Percentiles rank a stretch among this genome's conserved stretches.
phyloP scores from a whole-genome alignment of 2,329 filamentous ascomycete species.

The Fusarium transvaalense region DNA sequence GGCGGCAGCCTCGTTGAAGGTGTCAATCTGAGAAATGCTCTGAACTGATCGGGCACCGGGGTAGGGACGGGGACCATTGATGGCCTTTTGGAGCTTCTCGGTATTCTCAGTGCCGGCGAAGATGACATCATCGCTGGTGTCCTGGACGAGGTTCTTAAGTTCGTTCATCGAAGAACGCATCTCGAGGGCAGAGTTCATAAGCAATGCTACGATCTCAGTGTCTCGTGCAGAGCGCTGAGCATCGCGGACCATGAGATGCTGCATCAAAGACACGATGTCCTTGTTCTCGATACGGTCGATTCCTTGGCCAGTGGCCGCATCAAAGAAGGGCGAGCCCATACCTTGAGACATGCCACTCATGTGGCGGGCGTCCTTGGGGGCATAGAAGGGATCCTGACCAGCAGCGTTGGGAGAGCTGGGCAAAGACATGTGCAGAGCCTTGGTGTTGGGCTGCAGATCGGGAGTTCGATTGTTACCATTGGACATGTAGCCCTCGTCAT shows the following conservation, averaged over 20 bases:
- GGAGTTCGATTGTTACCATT: constrained; percentile 71
- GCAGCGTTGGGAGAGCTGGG: constrained; percentile 64
- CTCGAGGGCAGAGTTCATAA: constrained; percentile 93
- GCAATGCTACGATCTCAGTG: constrained; percentile 93
- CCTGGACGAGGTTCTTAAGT: constrained; percentile 90
- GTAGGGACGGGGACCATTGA: constrained; percentile 88
- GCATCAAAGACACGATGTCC: constrained; percentile 97
- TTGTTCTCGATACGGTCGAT: constrained; percentile 95
- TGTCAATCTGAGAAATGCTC: constrained; percentile 67
- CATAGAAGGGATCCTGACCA: constrained; percentile 75
- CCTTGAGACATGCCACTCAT: constrained; percentile 93
- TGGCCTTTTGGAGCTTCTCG: constrained; percentile 83
- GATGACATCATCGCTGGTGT: constrained; percentile 85
- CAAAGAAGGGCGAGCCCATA: constrained; percentile 89
- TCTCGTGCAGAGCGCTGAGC: constrained; percentile 96
- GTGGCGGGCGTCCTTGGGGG: constrained; percentile 69
- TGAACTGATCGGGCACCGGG: constrained; percentile 75
- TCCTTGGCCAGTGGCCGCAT: constrained; percentile 86
- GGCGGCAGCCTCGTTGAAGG: constrained; percentile 67
- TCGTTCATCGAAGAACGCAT: constrained; percentile 98
- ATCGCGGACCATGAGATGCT: constrained; percentile 96
- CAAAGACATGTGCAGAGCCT: constrained; percentile 62
- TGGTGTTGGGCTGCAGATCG: constrained; percentile 66
- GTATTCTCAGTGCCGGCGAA: constrained; percentile 90
- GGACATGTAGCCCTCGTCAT: constrained; percentile 93